Evolutionary conservation across 2,329 filamentous ascomycete species (phyloP), one percentile per base, ranked within the genome.

Genomic region (Aspergillus melleus): DNA sequence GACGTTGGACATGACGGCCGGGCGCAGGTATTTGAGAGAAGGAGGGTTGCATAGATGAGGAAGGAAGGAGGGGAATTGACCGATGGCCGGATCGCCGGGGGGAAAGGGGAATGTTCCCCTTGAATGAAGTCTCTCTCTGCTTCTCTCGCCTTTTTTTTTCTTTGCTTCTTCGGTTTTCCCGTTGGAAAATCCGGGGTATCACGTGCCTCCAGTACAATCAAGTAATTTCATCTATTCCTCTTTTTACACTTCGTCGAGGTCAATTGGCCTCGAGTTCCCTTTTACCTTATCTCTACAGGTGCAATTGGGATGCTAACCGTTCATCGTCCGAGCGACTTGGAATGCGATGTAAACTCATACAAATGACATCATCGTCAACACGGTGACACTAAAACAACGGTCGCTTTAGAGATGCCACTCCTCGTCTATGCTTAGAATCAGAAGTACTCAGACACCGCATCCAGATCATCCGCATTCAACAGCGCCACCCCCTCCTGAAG

Each of bases 401-500:
- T 36, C 32, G 32, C 11, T 36, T 11, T 42, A 42, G 36, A n/a
- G 16, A 42, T 42, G 16, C 4, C 14, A 16, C 14, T n/a, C 16
- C 16, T 24, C 44, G 9, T 24, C 19, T 47, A 20, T 42, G 24
- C 22, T 6, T 11, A 46, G 11, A 8, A 20, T 63, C 59, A 75
- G 29, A 75, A 75, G 50, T 69, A 65, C 22, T 73, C 77, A 19
- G 81, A 79, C 16, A 77, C 81, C 20, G 73, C 86, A 61, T 81
- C 77, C 54, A 89, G 64, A 74, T 89, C 86, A 78, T 89, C 87
- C 0, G 84, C 86, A 71, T 88, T 89, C 54, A 90, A 66, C 59
- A 89, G 69, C 59, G 83, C 83, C n/a, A 86, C 84, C 0, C 85
- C 86, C 59, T 84, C 84, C 54, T 81, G 77, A 64, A 82, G 77